Base-by-base conservation (phyloP, 1,284 basidiomycete genomes). In the Stygiomarasmius scandens region DNA sequence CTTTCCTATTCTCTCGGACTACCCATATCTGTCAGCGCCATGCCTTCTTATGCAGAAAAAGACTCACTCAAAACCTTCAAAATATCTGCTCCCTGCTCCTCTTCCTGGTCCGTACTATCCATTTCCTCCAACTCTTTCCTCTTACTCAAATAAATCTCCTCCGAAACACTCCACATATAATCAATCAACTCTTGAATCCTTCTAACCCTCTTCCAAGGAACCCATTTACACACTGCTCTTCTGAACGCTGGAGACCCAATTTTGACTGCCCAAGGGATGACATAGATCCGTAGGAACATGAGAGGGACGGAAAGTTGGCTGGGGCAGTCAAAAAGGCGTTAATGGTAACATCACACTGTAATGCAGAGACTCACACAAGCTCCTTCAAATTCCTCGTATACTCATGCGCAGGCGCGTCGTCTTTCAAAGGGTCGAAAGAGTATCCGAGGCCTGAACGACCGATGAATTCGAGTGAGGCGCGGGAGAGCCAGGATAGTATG, bases 361-460 rank as follows among this genome's bases (percentile, higher is more conserved):
- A 32, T 32, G 12, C 29, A 32, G 29, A 12, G 6, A 32, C 29
- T 32, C 29, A 70, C 67, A 62, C 22, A 9, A 70, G 49, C 19
- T 64, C 61, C 60, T 74, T 76, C 23, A 71, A 56, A 2, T 69
- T 63, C 16, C 63, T 55, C 45, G 67, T 59, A 60, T 76, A 73
- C 25, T 66, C 60, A 59, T 75, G 61, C 8, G 66, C 60, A 11
- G 60, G 60, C 20, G 38, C 50, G 12, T 65, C 64, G 25, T 67
- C 64, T 2, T 56, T 59, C 44, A 78, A 64, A 1, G 71, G 49
- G 56, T 76, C 73, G 55, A 80, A 80, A 0, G 74, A 74, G 58
- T 78, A 71, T 2, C 78, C 75, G 19, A 77, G 60, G 2, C 73
- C 74, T 9, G 65, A 64, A 54, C 67, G 63, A 19, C 70, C 68